A percentile compares a stretch with the other conserved stretches of the same genome.
Evolutionary conservation across 1,139 yeast genomes (phyloP).

Genomic region (Yamadazyma sp.): DNA sequence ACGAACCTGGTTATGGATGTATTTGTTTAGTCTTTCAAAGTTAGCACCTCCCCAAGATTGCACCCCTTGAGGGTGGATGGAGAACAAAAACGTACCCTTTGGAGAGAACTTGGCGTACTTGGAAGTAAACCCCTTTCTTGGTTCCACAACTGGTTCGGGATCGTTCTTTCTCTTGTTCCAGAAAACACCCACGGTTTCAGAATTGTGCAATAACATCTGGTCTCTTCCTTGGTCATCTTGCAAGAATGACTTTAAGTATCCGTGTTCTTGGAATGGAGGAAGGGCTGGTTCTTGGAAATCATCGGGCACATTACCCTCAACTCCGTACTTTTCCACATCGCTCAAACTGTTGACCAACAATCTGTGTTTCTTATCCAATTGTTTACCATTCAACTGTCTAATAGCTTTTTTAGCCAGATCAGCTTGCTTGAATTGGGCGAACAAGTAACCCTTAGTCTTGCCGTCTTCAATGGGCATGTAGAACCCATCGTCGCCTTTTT

Average conservation of each 20-base stretch:
- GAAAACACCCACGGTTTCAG: conserved; percentile 78
- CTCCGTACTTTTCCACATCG: conserved; percentile 82
- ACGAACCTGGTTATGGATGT: conserved; percentile 87
- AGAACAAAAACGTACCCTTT: conserved; percentile 83
- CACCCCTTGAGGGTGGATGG: conserved; percentile 92
- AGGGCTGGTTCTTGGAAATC: conserved; percentile 71
- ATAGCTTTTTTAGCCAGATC: conserved; percentile 78
- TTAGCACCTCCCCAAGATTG: conserved; percentile 94
- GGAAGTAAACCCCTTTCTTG: conserved; percentile 83
- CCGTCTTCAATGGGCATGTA: conserved; percentile 82
- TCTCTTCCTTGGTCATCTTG: conserved; percentile 89
- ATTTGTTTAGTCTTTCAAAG: conserved; percentile 73
- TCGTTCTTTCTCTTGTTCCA: conserved; percentile 82
- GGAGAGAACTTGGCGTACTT: conserved; percentile 91
- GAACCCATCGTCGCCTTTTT: conserved; percentile 67
- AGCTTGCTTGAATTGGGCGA: conserved; percentile 74
- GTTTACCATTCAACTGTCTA: conserved; percentile 79
- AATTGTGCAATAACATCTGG: conserved; percentile 79
- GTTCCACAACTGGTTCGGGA: conserved; percentile 77
- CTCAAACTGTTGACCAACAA: conserved; percentile 78
- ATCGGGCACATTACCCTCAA: conserved; percentile 61
- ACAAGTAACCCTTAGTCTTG: conserved; percentile 82
- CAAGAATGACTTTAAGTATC: conserved; percentile 87
- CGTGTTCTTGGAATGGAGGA: conserved; percentile 70
- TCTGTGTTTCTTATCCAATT: conserved; percentile 91